Base-by-base conservation (phyloP, 257 asterid genomes). In the Solanum ossicruentum region DNA sequence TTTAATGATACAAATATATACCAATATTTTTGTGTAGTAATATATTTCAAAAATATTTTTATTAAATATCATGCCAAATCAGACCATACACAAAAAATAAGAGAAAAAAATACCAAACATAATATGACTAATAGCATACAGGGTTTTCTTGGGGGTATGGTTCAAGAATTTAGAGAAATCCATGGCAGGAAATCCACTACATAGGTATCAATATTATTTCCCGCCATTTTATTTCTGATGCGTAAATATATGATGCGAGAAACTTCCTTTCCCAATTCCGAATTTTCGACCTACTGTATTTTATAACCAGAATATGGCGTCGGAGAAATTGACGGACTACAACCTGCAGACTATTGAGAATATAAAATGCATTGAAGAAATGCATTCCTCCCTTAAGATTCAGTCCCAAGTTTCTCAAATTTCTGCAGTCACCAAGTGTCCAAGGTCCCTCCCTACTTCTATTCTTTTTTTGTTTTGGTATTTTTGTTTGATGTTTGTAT, bases 271-370 rank as follows among this genome's bases (percentile, higher is more conserved):
- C 23, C 43, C 55, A 69, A 39, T 69, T 66, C 21, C 15, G 47
- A 71, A 43, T 10, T 10, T 61, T 39, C 17, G 36, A 61, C 82
- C 82, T 41, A 12, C n/a, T 47, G 36, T 32, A 32, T 32, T 32
- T 45, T 39, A 54, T 28, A 23, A 49, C 60, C 60, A 18, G 39
- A 49, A 18, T 39, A 5, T 91, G 98, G 94, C 86, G 43, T 72
- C 86, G 51, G 72, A 45, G 81, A 86, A 71, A 82, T 54, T 93
- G 88, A 91, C 97, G 12, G 98, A 93, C 36, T 95, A 95, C 91
- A 98, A 96, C 89, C 92, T 91, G 21, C 91, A 87, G 86, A 90
- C 98, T 87, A 89, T 96, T 52, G 97, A 96, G 61, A 96, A 95
- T 92, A 96, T 96, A 8, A 92, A 91, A 88, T 91, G 98, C 58